Base-by-base conservation (phyloP, 352 stramenopile genomes). In the Phytophthora pluvialis region DNA sequence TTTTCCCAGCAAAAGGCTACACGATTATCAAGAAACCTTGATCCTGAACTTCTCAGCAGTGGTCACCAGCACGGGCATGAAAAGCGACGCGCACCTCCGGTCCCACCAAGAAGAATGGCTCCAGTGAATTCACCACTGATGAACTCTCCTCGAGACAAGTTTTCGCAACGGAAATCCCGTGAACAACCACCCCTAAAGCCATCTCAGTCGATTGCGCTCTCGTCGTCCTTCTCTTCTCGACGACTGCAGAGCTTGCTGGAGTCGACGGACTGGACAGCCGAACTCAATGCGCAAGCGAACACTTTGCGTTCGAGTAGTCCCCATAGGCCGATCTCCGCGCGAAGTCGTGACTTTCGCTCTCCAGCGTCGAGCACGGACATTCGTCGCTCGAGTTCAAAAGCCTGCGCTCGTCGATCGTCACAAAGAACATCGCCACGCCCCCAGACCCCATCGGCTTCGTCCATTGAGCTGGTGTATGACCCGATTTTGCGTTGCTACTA, bases 401-500 rank as follows among this genome's bases (percentile, higher is more conserved):
- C 5, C 1, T 55, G 31, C 38, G 42, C 39, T n/a, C 47, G 35
- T 21, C 29, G 40, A 52, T 65, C 47, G 40, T 35, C 35, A 3
- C n/a, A 48, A 25, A 54, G n/a, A 38, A 8, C 42, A 33, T 33
- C 65, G 35, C 51, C 56, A 6, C 38, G 42, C 26, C 4, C 35
- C 5, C 36, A 54, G 47, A 58, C 59, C 5, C 31, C 65, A 47
- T 71, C 57, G 16, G 46, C 28, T 59, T 53, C 65, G 15, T 75
- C 60, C 45, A 66, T 95, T 51, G 89, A 97, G 49, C 64, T 97
- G 42, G 72, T 97, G 31, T 97, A 94, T 53, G 87, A 97, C 32
- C 84, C 89, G 29, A 77, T 93, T 33, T 48, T 95, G 66, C 75
- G 85, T 15, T 97, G 89, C 57, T 97, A 95, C 72, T 90, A 86